Evolutionary conservation across 306 rosid species (phyloP), one percentile per base, ranked within the genome.

Genomic region (Cyamopsis tetragonoloba): DNA sequence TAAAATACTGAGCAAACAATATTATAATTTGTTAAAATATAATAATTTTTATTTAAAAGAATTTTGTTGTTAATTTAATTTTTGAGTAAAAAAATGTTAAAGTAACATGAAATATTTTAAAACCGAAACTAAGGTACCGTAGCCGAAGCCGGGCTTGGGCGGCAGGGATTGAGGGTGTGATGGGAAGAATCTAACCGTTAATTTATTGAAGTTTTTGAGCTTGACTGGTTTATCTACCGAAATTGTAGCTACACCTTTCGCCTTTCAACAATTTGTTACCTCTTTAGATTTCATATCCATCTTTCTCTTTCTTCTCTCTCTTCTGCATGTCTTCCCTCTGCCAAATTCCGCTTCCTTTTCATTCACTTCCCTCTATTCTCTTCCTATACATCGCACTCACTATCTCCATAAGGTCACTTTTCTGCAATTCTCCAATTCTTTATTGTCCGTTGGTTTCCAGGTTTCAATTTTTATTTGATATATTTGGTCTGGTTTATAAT

Each of bases 191-290:
- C 79, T 24, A 34, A 68, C 82, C 79, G 53, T 82, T 26, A 79
- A 20, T 76, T 76, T 7, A n/a, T n/a, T 49, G 44, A 48, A 54
- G 26, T 13, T 41, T n/a, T 42, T 56, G 61, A 41, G 30, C 74
- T 46, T 77, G 73, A 59, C 78, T 81, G 86, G 91, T 63, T 84
- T 55, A 1, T 55, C 77, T 34, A 69, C 87, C 89, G 96, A 84
- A 78, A 83, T 79, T 79, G 44, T 68, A 84, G 87, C 88, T 89
- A 57, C 57, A 56, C 96, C 96, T 79, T 19, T 84, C 88, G 39
- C 77, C 69, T 30, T 35, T 15, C 77, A 54, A 51, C 68, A 66
- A 15, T 59, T 71, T 66, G 32, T 83, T 39, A 49, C 39, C 77
- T 77, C 57, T 50, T n/a, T 69, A 20, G 56, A 57, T 57, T 2